phyloP scores from a whole-genome alignment of 352 stramenopile species.

The Pythium phragmitis region DNA sequence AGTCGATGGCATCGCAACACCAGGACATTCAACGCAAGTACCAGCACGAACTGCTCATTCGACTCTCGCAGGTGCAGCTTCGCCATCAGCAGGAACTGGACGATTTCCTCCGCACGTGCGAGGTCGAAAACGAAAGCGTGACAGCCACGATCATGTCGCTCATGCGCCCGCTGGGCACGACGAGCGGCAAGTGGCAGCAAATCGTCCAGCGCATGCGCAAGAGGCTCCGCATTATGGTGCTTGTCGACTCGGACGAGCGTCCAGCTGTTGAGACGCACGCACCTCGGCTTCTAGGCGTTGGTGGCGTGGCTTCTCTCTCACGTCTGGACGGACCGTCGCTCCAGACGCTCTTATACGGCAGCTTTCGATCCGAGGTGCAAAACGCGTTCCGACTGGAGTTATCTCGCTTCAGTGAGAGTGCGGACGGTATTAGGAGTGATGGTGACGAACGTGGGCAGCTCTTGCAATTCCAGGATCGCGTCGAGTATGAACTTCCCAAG shows the following conservation, averaged over 20 bases:
- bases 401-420: not conserved
- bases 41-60: conserved; percentile 26
- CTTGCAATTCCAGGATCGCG: conserved; percentile 21
- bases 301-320: conserved; percentile 33
- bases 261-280: conserved; percentile 1
- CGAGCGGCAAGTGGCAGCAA: conserved; percentile 67
- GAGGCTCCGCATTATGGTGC: conserved; percentile 46
- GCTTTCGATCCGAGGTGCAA: conserved; percentile 47
- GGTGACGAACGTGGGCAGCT: conserved; percentile 19
- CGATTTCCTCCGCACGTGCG: conserved; percentile 48
- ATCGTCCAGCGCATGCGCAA: conserved; percentile 55
- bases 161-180: conserved; percentile 65
- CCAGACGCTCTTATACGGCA: conserved; percentile 37
- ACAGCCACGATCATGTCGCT: conserved; percentile 75
- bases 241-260: conserved; percentile 35
- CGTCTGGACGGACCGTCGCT: conserved; percentile 30
- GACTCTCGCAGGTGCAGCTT: conserved; percentile 41
- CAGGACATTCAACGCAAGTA: conserved; percentile 40
- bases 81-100: conserved; percentile 64
- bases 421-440: not conserved
- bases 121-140: conserved; percentile 74
- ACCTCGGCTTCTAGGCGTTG: conserved; percentile 38
- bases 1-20: conserved; percentile 33
- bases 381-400: conserved; percentile 16
- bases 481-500: conserved; percentile 28